phyloP scores from a whole-genome alignment of 225 moss, liverwort and hornwort genomes.

The Pseudoscleropodium purum region DNA sequence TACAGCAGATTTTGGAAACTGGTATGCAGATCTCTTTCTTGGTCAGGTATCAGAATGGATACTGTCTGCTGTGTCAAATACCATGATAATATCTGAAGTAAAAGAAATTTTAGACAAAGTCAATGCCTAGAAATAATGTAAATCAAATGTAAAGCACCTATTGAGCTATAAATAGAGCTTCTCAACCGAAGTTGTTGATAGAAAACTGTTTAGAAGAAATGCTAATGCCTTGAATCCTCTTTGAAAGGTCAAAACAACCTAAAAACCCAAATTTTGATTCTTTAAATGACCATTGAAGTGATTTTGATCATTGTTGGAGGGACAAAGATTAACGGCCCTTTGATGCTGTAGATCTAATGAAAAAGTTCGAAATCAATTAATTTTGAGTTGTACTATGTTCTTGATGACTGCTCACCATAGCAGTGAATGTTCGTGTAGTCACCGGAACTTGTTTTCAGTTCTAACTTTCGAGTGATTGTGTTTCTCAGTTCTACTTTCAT shows the following conservation, averaged over 20 bases:
- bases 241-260: background rate
- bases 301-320: background rate
- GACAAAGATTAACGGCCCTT: background rate
- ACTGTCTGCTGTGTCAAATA: background rate
- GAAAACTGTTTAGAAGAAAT: background rate
- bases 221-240: background rate
- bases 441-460: background rate
- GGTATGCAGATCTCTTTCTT: conserved; percentile 32
- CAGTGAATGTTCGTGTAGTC: background rate
- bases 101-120: background rate
- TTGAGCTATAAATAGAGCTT: background rate
- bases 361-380: background rate
- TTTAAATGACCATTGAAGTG: background rate
- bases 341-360: background rate
- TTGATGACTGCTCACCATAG: background rate
- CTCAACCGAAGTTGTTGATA: background rate
- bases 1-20: conserved; percentile 56
- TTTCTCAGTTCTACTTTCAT: conserved; percentile 56
- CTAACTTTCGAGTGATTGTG: background rate
- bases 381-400: background rate
- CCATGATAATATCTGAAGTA: background rate
- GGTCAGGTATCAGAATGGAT: background rate
- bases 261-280: background rate
- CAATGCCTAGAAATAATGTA: too few species aligned
- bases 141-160: background rate